A percentile compares a stretch with the other conserved stretches of the same genome.
phyloP scores from a whole-genome alignment of 257 asterid species.

The Nicotiana benthamiana region DNA sequence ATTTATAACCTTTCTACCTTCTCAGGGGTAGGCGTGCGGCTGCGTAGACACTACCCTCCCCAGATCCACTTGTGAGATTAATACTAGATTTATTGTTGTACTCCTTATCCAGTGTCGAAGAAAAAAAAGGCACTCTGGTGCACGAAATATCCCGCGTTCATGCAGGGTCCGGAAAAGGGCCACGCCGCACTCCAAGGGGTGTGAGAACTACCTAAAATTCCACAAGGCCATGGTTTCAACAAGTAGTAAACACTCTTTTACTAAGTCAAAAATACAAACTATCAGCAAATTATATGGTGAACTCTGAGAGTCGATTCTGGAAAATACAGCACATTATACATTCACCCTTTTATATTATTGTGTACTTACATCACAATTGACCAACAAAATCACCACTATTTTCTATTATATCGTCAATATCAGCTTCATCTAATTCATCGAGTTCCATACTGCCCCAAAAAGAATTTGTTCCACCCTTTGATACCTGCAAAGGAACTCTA shows the following conservation, averaged over 20 bases:
- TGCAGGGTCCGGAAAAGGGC: too few species aligned
- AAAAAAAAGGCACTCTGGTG: too few species aligned
- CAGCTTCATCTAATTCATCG: conserved; percentile 30
- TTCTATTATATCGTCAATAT: conserved; percentile 21
- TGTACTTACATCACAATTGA: conserved; percentile 9
- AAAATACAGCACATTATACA: not conserved
- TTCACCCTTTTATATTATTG: not conserved
- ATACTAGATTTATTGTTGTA: too few species aligned
- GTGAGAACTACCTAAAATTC: too few species aligned
- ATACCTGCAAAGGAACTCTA: conserved; percentile 7
- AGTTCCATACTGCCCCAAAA: conserved; percentile 29
- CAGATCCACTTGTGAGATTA: too few species aligned
- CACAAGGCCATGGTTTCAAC: not conserved
- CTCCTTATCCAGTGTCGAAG: too few species aligned
- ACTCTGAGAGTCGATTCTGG: not conserved
- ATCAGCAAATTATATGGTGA: not conserved
- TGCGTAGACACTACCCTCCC: too few species aligned
- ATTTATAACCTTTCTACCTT: too few species aligned
- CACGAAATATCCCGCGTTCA: too few species aligned
- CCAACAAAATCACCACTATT: conserved; percentile 30
- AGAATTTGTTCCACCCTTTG: conserved; percentile 2
- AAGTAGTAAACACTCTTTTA: not conserved
- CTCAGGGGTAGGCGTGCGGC: too few species aligned
- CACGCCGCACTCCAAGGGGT: too few species aligned
- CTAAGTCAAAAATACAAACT: not conserved